Evolutionary conservation across 148 eudicot genomes (phyloP), one percentile per base, ranked within the genome.

Genomic region (Persicaria maculosa): DNA sequence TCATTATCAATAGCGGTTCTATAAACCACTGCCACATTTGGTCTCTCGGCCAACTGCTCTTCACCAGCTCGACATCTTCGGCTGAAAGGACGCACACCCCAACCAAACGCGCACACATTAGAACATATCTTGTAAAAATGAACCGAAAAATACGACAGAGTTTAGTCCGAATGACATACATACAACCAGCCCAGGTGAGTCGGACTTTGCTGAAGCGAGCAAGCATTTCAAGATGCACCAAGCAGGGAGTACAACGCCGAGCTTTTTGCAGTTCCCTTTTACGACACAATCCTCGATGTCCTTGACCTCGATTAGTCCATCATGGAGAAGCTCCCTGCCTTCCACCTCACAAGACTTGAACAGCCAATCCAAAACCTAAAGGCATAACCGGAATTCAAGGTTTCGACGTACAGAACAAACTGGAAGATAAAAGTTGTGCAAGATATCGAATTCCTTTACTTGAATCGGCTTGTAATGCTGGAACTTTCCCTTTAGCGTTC

Each of bases 321-420:
- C 98, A 31, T 73, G 90, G 45, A 89, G 84, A 50, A 93, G 87
- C 40, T 75, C 77, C 75, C 86, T 85, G 46, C 98, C 97, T 54
- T 89, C 87, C 72, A 80, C 88, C 75, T 93, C 97, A 12, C 98
- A 91, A 12, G 97, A 87, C 72, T 91, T 89, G 72, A 93, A 93
- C 79, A 93, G 84, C 98, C 98, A 91, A 79, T 89, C 94, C 85
- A 94, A 85, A 45, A 93, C 81, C 97, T 88, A 57, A 22, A 22
- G 20, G 52, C 47, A 72, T 15, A 12, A 16, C 45, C 16, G 47
- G 1, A 50, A 58, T 62, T 45, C 11, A 71, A 31, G 14, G 47
- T 59, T 25, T n/a, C 5, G 36, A 22, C n/a, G n/a, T n/a, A n/a
- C 40, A 59, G 22, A 59, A 40, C 17, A 65, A 40, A 40, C 4